Percentiles rank a stretch among this genome's conserved stretches.
These are phyloP conservation scores for Pichiaceae sp. DNA, from an alignment of 1,139 yeast genomes.

Conservation along the genomic window DNA sequence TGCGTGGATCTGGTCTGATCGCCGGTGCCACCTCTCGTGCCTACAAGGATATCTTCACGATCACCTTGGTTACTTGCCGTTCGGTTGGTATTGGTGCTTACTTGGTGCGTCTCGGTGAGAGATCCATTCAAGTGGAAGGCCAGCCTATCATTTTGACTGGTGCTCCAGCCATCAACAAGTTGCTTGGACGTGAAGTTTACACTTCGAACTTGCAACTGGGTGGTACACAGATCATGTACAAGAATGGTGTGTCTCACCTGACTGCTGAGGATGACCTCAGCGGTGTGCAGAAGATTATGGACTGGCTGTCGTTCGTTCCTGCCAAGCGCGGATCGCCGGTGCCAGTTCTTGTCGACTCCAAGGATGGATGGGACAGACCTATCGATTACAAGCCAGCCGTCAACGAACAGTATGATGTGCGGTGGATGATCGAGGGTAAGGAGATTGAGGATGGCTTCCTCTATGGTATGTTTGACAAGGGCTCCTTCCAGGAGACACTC, in stretches of 20 bases:
- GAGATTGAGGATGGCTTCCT: conserved; percentile 65
- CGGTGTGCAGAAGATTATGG: conserved; percentile 90
- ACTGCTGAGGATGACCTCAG: conserved; percentile 94
- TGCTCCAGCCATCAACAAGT: conserved; percentile 96
- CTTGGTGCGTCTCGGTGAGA: conserved; percentile 93
- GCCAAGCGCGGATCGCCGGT: conserved; percentile 86
- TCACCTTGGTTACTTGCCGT: conserved; percentile 94
- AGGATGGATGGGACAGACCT: conserved; percentile 89
- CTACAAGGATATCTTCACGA: conserved; percentile 92
- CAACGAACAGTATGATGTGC: conserved; percentile 76
- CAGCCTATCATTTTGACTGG: conserved; percentile 98
- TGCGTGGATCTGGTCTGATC: conserved; percentile 94
- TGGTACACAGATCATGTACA: conserved; percentile 98
- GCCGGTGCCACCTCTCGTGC: conserved; percentile 99
- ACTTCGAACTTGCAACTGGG: conserved; percentile 95
- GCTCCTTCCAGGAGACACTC: conserved; percentile 93
- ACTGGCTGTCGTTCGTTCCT: conserved; percentile 96
- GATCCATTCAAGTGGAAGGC: conserved; percentile 97
- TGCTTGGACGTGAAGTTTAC: conserved; percentile 94
- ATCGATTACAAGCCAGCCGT: conserved; percentile 72
- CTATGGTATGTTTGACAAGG: conserved; percentile 82
- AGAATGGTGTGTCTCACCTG: conserved; percentile 94
- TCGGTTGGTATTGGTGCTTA: conserved; percentile 99
- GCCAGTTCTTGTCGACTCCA: conserved; percentile 69
- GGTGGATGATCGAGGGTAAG: conserved; percentile 91